Evolutionary conservation across 495 filamentous ascomycete genomes (phyloP).

Genomic region (Lasiosphaeria miniovina): DNA sequence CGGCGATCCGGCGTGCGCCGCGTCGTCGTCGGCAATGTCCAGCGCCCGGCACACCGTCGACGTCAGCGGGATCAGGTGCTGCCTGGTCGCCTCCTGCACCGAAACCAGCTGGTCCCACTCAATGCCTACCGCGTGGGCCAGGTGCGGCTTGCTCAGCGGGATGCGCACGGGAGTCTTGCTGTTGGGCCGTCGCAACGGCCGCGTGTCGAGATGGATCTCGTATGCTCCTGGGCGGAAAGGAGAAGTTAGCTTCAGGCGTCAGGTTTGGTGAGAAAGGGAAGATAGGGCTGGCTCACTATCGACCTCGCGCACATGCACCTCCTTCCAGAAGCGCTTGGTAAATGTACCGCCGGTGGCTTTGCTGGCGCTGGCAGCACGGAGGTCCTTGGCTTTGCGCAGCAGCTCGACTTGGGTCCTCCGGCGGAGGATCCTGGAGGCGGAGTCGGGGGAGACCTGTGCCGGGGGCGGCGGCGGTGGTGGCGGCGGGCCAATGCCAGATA

Average conservation of each 20-base stretch:
- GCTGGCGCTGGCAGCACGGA: slow-evolving; percentile 26
- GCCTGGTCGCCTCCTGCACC: slow-evolving; percentile 69
- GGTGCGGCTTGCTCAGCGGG: slow-evolving; percentile 69
- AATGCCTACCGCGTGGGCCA: slow-evolving; percentile 81
- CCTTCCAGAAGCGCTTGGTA: slow-evolving; percentile 78
- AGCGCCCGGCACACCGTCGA: slow-evolving; percentile 75
- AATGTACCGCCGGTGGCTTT: slow-evolving; percentile 26
- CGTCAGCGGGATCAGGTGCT: slow-evolving; percentile 87
- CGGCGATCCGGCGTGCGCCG: slow-evolving; percentile 25
- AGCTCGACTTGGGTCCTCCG: slow-evolving; percentile 53
- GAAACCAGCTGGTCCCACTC: slow-evolving; percentile 89
- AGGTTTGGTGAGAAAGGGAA: neutral
- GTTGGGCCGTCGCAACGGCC: slow-evolving; percentile 73
- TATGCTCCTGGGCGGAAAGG: slow-evolving; percentile 50
- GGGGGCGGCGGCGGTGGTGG: slow-evolving; percentile 68
- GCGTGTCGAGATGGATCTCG: slow-evolving; percentile 74
- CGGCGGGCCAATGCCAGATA: slow-evolving; percentile 80
- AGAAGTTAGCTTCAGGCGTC: neutral
- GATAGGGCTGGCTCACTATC: slow-evolving; percentile 36
- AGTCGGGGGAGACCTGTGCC: slow-evolving; percentile 29
- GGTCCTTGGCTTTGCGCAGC: slow-evolving; percentile 44
- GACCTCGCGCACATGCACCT: slow-evolving; percentile 60
- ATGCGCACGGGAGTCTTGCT: slow-evolving; percentile 63
- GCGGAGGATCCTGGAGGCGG: slow-evolving; percentile 45
- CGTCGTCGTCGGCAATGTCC: slow-evolving; percentile 69